phyloP scores from a whole-genome alignment of 805 yeast genomes.

The Yamadazyma nakazawae region DNA sequence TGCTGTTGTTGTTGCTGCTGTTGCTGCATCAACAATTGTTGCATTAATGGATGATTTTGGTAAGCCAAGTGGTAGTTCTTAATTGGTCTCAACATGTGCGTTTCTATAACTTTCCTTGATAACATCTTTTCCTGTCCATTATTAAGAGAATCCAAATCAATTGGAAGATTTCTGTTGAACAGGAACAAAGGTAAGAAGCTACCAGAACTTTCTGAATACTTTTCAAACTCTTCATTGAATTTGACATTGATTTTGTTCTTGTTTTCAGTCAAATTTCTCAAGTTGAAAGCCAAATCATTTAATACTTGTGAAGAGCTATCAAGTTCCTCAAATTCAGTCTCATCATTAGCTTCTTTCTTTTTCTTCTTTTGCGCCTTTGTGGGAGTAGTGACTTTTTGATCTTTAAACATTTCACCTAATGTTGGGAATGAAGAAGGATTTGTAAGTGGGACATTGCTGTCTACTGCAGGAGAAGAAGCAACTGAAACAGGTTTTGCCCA shows the following conservation, averaged over 20 bases:
- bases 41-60: slow-evolving; percentile 41
- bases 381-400: slow-evolving; percentile 32
- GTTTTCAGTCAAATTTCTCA: slow-evolving; percentile 35
- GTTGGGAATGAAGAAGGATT: slow-evolving; percentile 59
- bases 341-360: slow-evolving; percentile 42
- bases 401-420: slow-evolving; percentile 45
- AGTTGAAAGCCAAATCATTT: slow-evolving; percentile 44
- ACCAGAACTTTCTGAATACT: slow-evolving; percentile 11
- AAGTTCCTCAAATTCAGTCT: slow-evolving; percentile 43
- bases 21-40: slow-evolving; percentile 31
- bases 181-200: slow-evolving; percentile 47
- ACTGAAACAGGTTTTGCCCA: slow-evolving; percentile 45
- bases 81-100: slow-evolving; percentile 37
- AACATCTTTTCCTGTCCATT: slow-evolving; percentile 34
- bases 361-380: slow-evolving; percentile 21
- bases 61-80: slow-evolving; percentile 45
- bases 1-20: slow-evolving; percentile 32
- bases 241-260: slow-evolving; percentile 39
- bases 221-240: slow-evolving; percentile 23
- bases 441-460: slow-evolving; percentile 35
- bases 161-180: slow-evolving; percentile 34
- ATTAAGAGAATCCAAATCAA: slow-evolving; percentile 24
- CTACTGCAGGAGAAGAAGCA: slow-evolving; percentile 35
- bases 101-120: slow-evolving; percentile 41
- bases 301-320: slow-evolving; percentile 45